A percentile compares a stretch with the other conserved stretches of the same genome.
Evolutionary conservation across 1,284 basidiomycete genomes (phyloP).

Genomic region (Phellopilus nigrolimitatus): DNA sequence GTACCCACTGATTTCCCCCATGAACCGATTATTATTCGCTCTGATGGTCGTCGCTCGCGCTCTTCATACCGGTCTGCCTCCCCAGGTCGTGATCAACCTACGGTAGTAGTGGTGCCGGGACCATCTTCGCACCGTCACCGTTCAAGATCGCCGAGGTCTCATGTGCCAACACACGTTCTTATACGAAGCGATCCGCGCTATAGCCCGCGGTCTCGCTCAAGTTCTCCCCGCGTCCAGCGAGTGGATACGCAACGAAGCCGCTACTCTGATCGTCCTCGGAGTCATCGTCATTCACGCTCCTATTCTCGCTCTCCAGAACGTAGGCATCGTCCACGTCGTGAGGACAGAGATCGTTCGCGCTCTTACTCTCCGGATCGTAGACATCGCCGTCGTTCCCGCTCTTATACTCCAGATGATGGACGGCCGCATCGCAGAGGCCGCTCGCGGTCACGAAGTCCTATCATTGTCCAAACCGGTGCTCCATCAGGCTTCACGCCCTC

Average conservation of each 20-base stretch:
- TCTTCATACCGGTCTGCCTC: slow-evolving; percentile 2
- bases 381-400: neutral
- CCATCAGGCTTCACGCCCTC: no score
- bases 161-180: slow-evolving; percentile 11
- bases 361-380: no score
- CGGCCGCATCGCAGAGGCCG: slow-evolving; percentile 8
- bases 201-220: slow-evolving; percentile 11
- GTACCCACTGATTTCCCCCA: slow-evolving; percentile 4
- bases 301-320: neutral
- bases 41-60: slow-evolving; percentile 1
- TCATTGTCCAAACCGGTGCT: slow-evolving; percentile 1
- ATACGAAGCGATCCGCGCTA: neutral
- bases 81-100: neutral
- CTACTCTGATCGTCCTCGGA: slow-evolving; percentile 7
- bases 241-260: neutral
- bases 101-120: slow-evolving; percentile 7
- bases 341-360: neutral
- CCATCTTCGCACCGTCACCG: neutral
- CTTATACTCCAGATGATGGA: neutral
- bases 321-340: neutral
- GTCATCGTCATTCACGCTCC: neutral
- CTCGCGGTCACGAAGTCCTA: slow-evolving; percentile 12
- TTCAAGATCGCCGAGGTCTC: slow-evolving; percentile 2
- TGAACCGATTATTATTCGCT: neutral
- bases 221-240: neutral